Percentiles rank a stretch among this genome's conserved stretches.
Evolutionary conservation across 2,329 filamentous ascomycete genomes (phyloP).

Genomic region (Fonsecaea multimorphosa): DNA sequence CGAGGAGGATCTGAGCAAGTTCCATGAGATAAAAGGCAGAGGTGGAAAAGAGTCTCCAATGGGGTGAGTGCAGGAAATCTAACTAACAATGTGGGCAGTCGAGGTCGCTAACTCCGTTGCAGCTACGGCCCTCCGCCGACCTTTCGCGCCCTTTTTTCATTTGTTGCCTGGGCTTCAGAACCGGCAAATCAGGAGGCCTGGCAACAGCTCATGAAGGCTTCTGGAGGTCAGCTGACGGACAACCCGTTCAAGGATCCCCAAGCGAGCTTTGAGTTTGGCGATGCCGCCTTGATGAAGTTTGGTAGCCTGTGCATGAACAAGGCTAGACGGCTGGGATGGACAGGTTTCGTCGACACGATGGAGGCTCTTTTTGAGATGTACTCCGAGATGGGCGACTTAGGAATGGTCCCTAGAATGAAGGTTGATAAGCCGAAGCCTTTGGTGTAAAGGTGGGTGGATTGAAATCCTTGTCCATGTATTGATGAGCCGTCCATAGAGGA

Average conservation of each 20-base stretch:
- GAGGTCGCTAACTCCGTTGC: constrained; percentile 2
- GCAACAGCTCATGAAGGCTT: constrained; percentile 51
- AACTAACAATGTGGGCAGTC: background rate
- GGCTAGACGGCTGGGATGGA: constrained; percentile 39
- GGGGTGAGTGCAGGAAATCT: constrained; percentile 43
- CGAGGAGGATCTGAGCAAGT: constrained; percentile 37
- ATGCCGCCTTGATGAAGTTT: constrained; percentile 34
- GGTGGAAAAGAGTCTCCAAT: constrained; percentile 41
- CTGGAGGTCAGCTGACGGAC: constrained; percentile 43
- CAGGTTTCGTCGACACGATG: constrained; percentile 41
- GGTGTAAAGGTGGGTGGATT: constrained; percentile 21
- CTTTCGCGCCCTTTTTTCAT: constrained; percentile 49
- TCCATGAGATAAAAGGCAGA: constrained; percentile 27
- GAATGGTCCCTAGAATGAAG: constrained; percentile 40
- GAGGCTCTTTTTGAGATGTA: constrained; percentile 41
- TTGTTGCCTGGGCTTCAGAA: constrained; percentile 56
- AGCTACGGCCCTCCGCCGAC: constrained; percentile 46
- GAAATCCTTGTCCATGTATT: background rate
- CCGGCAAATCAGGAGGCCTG: constrained; percentile 54
- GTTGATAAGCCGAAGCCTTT: constrained; percentile 36
- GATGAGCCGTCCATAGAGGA: background rate
- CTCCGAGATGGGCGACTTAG: constrained; percentile 36
- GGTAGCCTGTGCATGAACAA: constrained; percentile 38
- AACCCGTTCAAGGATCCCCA: constrained; percentile 39
- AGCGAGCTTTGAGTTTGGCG: constrained; percentile 38